A percentile compares a stretch with the other conserved stretches of the same genome.
Conservation (phyloP, 2,329 filamentous ascomycete species). For the Fusarium illudens region DNA sequence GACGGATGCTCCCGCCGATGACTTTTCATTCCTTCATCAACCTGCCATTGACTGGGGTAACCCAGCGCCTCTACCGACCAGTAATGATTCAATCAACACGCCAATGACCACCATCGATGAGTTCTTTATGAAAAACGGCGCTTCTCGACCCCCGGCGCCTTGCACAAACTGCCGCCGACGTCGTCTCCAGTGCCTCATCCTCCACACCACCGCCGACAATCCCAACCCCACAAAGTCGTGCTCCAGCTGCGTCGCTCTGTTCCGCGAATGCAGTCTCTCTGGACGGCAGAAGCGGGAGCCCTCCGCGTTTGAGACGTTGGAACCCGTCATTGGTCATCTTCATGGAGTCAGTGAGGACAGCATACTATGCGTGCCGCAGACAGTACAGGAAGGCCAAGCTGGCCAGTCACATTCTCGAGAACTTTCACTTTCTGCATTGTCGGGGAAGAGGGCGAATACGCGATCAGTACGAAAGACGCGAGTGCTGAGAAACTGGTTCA, state of each 20-base stretch:
- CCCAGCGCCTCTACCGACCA: not conserved
- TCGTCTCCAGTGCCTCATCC: slow-evolving; percentile 58
- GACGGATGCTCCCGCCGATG: not conserved
- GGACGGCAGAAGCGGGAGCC: slow-evolving; percentile 55
- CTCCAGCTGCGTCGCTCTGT: slow-evolving; percentile 60
- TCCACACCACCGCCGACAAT: slow-evolving; percentile 56
- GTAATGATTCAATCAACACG: not conserved
- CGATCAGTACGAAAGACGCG: slow-evolving; percentile 57
- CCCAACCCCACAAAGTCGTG: slow-evolving; percentile 59
- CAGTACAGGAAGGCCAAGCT: slow-evolving; percentile 13
- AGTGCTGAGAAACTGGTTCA: slow-evolving; percentile 57
- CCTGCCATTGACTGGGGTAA: slow-evolving; percentile 18
- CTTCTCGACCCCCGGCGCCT: slow-evolving; percentile 52
- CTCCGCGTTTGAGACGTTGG: slow-evolving; percentile 55
- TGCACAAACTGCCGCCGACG: slow-evolving; percentile 55
- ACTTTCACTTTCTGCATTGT: slow-evolving; percentile 21
- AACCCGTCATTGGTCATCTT: slow-evolving; percentile 58
- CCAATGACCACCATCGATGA: slow-evolving; percentile 45
- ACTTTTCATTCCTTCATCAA: slow-evolving; percentile 36
- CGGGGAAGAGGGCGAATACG: slow-evolving; percentile 47
- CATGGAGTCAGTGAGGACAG: slow-evolving; percentile 57
- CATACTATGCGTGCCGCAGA: slow-evolving; percentile 14
- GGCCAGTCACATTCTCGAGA: not conserved
- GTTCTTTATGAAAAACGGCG: slow-evolving; percentile 53
- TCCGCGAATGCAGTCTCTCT: slow-evolving; percentile 59